phyloP scores from a whole-genome alignment of 805 yeast species.

The Torulaspora quercuum region DNA sequence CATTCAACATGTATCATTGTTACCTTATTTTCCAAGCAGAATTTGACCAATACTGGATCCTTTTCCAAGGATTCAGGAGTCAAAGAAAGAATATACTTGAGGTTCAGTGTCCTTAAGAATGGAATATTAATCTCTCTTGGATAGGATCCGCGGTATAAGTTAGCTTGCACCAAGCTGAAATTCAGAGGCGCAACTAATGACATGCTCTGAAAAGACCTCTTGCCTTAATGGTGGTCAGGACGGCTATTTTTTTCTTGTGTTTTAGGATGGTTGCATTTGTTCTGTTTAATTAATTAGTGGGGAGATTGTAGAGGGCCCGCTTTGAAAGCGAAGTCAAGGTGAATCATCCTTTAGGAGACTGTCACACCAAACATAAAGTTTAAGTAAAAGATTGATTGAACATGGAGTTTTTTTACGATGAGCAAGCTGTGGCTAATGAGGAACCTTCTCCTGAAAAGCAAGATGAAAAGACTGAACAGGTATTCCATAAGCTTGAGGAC shows the following conservation, averaged over 20 bases:
- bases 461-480: slow-evolving; percentile 50
- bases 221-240: neutral
- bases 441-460: slow-evolving; percentile 2
- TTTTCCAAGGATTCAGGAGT: slow-evolving; percentile 71
- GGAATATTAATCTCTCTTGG: slow-evolving; percentile 73
- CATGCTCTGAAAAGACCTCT: neutral
- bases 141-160: slow-evolving; percentile 78
- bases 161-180: slow-evolving; percentile 66
- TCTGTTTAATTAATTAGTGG: neutral
- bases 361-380: too few species aligned
- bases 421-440: slow-evolving; percentile 22
- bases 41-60: slow-evolving; percentile 50
- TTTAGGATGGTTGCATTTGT: neutral
- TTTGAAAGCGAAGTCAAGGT: neutral
- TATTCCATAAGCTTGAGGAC: slow-evolving; percentile 49
- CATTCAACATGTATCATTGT: slow-evolving; percentile 63
- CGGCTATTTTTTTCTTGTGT: neutral
- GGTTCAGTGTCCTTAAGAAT: slow-evolving; percentile 59
- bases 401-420: slow-evolving; percentile 35
- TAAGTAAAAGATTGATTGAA: neutral
- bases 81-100: slow-evolving; percentile 71
- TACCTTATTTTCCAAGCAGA: slow-evolving; percentile 55
- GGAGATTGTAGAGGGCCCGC: slow-evolving; percentile 1
- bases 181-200: slow-evolving; percentile 68
- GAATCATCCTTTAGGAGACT: too few species aligned